Conservation (phyloP, 2,329 filamentous ascomycete genomes). For the Cladosporium colombiae region DNA sequence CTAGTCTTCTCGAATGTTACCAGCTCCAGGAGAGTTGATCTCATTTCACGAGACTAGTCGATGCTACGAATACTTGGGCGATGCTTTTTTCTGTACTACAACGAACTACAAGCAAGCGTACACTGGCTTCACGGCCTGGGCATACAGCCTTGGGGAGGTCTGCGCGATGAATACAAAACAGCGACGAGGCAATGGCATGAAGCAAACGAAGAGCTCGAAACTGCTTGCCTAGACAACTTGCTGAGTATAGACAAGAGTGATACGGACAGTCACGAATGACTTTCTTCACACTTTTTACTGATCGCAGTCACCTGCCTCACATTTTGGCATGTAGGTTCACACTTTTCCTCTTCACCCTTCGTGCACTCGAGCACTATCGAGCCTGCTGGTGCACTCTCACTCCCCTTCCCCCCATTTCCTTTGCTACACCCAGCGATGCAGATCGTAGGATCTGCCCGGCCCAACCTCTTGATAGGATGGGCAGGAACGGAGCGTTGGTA, state of each 20-base stretch:
- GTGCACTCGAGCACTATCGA: not conserved
- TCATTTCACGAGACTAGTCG: not conserved
- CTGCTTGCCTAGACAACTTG: conserved; percentile 14
- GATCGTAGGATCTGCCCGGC: conserved; percentile 46
- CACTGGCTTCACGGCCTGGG: not conserved
- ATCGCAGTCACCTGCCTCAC: conserved; percentile 1
- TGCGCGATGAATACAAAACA: conserved; percentile 3
- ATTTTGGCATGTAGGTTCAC: not conserved
- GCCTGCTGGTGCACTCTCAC: not conserved
- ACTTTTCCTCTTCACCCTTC: not conserved
- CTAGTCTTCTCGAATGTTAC: not conserved
- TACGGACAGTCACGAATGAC: not conserved
- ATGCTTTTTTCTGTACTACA: not conserved
- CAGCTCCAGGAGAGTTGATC: not conserved
- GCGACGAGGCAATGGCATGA: conserved; percentile 17
- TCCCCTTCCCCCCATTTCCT: not conserved
- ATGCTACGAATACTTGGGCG: conserved; percentile 4
- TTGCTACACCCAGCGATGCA: conserved; percentile 44
- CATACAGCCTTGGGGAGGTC: not conserved
- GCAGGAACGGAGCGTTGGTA: conserved; percentile 53
- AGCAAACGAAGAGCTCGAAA: conserved; percentile 15
- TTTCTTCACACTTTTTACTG: not conserved
- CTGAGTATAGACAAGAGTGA: conserved; percentile 9
- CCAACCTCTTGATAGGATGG: conserved; percentile 36
- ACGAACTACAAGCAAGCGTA: not conserved